Percentiles rank a stretch among this genome's conserved stretches.
Conservation (phyloP, 2,329 filamentous ascomycete genomes). For the Colletotrichum agaves region DNA sequence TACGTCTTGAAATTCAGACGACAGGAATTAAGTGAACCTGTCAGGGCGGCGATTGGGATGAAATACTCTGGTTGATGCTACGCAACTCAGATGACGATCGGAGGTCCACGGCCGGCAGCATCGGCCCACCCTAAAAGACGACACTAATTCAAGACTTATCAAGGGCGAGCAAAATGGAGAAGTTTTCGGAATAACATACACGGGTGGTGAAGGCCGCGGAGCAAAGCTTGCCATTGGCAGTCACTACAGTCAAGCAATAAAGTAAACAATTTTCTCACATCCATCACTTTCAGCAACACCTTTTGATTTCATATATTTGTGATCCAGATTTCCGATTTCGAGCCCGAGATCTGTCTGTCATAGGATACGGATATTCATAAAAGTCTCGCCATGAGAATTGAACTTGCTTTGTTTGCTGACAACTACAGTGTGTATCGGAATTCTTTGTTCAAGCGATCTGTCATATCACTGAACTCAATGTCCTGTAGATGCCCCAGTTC, state of each 20-base stretch:
- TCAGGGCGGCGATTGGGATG: too few relatives aligned
- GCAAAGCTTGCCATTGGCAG: too few relatives aligned
- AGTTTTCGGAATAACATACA: background rate
- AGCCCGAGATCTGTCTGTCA: too few relatives aligned
- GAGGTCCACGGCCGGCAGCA: conserved; percentile 12
- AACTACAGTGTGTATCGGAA: conserved; percentile 51
- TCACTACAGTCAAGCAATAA: background rate
- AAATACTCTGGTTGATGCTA: background rate
- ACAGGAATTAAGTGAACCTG: background rate
- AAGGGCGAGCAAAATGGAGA: background rate
- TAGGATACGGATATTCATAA: too few relatives aligned
- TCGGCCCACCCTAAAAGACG: conserved; percentile 3
- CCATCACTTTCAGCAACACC: too few relatives aligned
- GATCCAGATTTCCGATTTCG: too few relatives aligned
- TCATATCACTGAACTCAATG: conserved; percentile 69
- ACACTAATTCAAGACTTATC: background rate
- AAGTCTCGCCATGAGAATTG: too few relatives aligned
- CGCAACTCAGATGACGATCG: conserved; percentile 11
- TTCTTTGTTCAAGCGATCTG: conserved; percentile 74
- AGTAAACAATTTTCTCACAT: too few relatives aligned
- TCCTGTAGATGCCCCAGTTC: conserved; percentile 61
- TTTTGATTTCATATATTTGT: too few relatives aligned
- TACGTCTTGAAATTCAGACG: background rate
- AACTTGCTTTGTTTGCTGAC: too few relatives aligned
- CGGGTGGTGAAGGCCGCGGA: background rate